Percentiles rank a stretch among this genome's conserved stretches.
phyloP scores from a whole-genome alignment of 257 asterid species.

The Ophiorrhiza pumila region DNA sequence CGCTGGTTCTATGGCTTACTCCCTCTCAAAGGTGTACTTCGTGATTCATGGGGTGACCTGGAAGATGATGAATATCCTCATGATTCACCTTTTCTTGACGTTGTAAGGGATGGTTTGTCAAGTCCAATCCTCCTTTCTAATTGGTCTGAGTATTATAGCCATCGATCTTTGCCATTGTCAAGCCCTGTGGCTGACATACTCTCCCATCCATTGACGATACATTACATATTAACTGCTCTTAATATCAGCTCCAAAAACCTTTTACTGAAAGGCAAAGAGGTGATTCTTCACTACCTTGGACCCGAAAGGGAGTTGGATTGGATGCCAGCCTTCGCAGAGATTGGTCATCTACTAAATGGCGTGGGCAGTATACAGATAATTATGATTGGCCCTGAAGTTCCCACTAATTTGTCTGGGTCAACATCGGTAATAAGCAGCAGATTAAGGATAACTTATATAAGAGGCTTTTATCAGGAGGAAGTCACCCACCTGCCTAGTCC shows the following conservation, averaged over 20 bases:
- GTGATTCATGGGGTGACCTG: constrained; percentile 32
- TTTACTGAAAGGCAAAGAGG: constrained; percentile 31
- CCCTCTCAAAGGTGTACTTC: constrained; percentile 21
- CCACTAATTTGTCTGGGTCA: constrained; percentile 30
- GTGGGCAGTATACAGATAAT: constrained; percentile 26
- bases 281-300: constrained; percentile 32
- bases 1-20: constrained; percentile 28
- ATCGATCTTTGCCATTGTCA: constrained; percentile 23
- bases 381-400: constrained; percentile 38
- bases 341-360: constrained; percentile 30
- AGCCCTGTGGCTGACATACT: constrained; percentile 39
- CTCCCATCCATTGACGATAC: constrained; percentile 34
- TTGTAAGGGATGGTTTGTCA: constrained; percentile 18
- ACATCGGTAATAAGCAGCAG: constrained; percentile 24
- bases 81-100: constrained; percentile 24
- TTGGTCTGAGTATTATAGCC: constrained; percentile 32
- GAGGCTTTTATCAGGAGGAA: constrained; percentile 28
- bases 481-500: constrained; percentile 23
- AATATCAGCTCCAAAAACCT: constrained; percentile 26
- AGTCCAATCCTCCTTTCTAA: constrained; percentile 28
- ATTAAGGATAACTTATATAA: constrained; percentile 23
- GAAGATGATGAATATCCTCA: constrained; percentile 26
- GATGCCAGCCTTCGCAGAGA: constrained; percentile 36
- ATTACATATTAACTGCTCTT: constrained; percentile 30
- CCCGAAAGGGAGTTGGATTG: constrained; percentile 40